A percentile compares a stretch with the other conserved stretches of the same genome.
These are phyloP conservation scores for Penicillium crystallinum DNA, from an alignment of 495 filamentous ascomycete species.

Conservation along the genomic window DNA sequence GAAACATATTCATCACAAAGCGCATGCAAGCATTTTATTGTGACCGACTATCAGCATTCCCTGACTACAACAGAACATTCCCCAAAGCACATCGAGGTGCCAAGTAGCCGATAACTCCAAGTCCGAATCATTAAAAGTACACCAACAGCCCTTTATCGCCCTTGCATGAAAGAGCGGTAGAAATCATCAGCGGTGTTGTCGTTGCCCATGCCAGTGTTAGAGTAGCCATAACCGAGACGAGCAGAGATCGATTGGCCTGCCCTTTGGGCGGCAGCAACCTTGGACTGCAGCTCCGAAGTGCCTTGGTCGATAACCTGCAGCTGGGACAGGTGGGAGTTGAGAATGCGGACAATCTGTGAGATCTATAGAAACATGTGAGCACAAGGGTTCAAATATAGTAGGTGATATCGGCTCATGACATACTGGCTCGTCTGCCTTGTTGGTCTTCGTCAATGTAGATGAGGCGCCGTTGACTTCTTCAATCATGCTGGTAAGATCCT, in stretches of 20 bases:
- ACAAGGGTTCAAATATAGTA: neutral
- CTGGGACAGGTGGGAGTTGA: constrained; percentile 85
- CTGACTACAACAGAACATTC: constrained; percentile 9
- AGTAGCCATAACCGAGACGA: constrained; percentile 56
- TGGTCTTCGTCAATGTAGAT: constrained; percentile 76
- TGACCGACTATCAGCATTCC: constrained; percentile 7
- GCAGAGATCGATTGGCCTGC: constrained; percentile 60
- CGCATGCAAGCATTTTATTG: constrained; percentile 7
- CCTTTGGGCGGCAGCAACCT: constrained; percentile 75
- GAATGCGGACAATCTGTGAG: constrained; percentile 85
- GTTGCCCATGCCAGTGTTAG: constrained; percentile 50
- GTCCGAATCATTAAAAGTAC: constrained; percentile 19
- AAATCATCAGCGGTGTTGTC: constrained; percentile 71
- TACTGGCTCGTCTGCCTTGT: constrained; percentile 88
- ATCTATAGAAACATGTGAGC: constrained; percentile 49
- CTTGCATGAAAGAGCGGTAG: constrained; percentile 71
- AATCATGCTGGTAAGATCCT: constrained; percentile 89
- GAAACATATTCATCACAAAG: neutral
- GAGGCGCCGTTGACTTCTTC: constrained; percentile 93
- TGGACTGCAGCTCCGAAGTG: constrained; percentile 69
- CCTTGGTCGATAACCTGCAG: constrained; percentile 88
- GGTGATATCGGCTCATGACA: constrained; percentile 26
- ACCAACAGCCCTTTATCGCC: constrained; percentile 36
- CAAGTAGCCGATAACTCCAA: constrained; percentile 6
- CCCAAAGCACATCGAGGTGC: constrained; percentile 12